phyloP scores from a whole-genome alignment of 2,329 filamentous ascomycete genomes.

The Pyricularia sp. region DNA sequence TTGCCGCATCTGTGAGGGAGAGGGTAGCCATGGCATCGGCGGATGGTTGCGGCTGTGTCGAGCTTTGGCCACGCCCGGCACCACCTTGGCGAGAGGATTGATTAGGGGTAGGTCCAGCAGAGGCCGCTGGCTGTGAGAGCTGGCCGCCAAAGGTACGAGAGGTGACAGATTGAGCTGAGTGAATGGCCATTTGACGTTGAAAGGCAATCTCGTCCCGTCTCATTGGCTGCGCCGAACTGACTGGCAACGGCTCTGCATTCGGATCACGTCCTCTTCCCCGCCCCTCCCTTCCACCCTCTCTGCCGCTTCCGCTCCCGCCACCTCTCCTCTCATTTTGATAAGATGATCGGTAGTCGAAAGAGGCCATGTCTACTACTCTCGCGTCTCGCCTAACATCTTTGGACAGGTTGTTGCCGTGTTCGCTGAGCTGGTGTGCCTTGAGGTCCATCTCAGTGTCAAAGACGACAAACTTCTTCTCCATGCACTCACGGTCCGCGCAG shows the following conservation, averaged over 20 bases:
- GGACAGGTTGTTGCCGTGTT: constrained; percentile 69
- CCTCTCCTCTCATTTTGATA: constrained; percentile 55
- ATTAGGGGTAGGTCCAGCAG: not conserved
- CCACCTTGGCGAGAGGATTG: not conserved
- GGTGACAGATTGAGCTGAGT: constrained; percentile 73
- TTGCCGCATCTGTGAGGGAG: constrained; percentile 37
- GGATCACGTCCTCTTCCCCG: constrained; percentile 69
- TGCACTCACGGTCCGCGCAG: constrained; percentile 75
- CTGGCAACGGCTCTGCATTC: constrained; percentile 70
- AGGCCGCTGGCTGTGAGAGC: constrained; percentile 47
- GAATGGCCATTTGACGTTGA: constrained; percentile 85
- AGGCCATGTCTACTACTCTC: constrained; percentile 75
- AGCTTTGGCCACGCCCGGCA: not conserved
- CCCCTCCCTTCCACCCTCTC: constrained; percentile 30
- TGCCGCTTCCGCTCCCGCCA: constrained; percentile 29
- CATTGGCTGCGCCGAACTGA: constrained; percentile 69
- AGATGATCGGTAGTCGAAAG: constrained; percentile 68
- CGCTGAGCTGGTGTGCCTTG: constrained; percentile 82
- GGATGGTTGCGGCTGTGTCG: constrained; percentile 7
- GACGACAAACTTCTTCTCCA: constrained; percentile 96
- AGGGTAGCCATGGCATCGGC: constrained; percentile 38
- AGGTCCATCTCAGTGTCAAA: constrained; percentile 93
- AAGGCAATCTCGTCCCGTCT: constrained; percentile 83
- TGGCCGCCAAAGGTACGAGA: constrained; percentile 79
- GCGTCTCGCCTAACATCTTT: constrained; percentile 81